Evolutionary conservation across 163 green algal genomes (phyloP).

Genomic region (Picocystis sp.): DNA sequence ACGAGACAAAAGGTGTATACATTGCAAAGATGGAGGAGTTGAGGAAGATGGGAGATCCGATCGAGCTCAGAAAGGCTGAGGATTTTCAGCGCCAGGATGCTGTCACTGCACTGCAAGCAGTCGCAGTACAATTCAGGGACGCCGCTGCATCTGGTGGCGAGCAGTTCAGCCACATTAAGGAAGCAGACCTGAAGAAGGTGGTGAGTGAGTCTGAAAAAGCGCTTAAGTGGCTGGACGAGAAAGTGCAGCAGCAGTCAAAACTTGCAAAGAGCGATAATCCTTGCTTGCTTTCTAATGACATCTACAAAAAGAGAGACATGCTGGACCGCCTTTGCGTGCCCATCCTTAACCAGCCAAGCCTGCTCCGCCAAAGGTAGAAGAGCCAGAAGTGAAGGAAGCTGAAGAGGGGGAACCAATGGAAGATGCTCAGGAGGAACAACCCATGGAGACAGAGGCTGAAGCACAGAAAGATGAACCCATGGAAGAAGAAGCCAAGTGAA

Average conservation of each 20-base stretch:
- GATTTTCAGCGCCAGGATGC: conserved; percentile 17
- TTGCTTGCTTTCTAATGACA: conserved; percentile 20
- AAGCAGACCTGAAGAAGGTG: conserved; percentile 46
- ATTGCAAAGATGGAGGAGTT: conserved; percentile 67
- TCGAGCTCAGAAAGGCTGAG: conserved; percentile 40
- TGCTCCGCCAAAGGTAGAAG: conserved; percentile 7
- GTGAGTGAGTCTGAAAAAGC: conserved; percentile 55
- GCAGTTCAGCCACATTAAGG: conserved; percentile 59
- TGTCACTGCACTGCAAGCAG: conserved; percentile 9
- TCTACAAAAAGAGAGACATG: conserved; percentile 28
- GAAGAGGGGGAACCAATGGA: background rate
- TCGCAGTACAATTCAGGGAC: conserved; percentile 28
- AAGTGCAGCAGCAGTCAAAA: conserved; percentile 29
- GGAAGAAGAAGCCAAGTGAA: no score
- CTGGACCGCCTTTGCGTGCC: conserved; percentile 15
- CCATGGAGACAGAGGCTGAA: conserved; percentile 18
- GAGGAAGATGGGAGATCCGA: conserved; percentile 37
- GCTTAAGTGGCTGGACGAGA: conserved; percentile 67
- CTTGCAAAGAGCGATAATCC: conserved; percentile 21
- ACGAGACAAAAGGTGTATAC: conserved; percentile 81
- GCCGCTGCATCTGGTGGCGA: conserved; percentile 27
- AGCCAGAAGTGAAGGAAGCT: background rate
- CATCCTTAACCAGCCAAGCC: background rate
- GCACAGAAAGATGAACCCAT: background rate
- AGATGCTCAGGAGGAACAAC: conserved; percentile 29